phyloP scores from a whole-genome alignment of 2,329 filamentous ascomycete genomes.

The Alternaria incomplexa region DNA sequence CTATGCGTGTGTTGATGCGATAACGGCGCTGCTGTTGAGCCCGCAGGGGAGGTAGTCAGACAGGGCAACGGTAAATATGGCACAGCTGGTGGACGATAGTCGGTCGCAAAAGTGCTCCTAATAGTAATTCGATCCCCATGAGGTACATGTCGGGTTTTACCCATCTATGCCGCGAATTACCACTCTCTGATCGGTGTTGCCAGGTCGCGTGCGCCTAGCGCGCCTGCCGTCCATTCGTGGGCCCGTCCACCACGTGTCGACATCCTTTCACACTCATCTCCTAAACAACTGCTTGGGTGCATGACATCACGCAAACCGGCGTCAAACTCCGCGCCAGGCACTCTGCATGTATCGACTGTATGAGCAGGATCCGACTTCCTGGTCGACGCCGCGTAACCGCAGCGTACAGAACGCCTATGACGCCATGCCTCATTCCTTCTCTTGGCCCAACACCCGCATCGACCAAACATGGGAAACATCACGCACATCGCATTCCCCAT shows the following conservation, averaged over 20 bases:
- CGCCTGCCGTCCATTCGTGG: neutral
- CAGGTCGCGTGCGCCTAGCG: neutral
- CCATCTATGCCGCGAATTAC: neutral
- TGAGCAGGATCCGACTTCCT: neutral
- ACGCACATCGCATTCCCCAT: slow-evolving; percentile 3
- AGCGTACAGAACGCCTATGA: slow-evolving; percentile 20
- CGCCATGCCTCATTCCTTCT: slow-evolving; percentile 26
- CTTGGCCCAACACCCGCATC: slow-evolving; percentile 18
- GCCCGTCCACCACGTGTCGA: neutral
- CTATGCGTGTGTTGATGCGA: slow-evolving; percentile 39
- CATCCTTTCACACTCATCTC: neutral
- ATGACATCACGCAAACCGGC: neutral
- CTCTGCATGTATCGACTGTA: neutral
- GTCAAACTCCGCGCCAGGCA: neutral
- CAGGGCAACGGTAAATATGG: neutral
- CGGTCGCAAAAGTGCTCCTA: neutral
- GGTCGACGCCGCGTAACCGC: neutral
- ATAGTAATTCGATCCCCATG: neutral
- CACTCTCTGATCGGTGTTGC: neutral
- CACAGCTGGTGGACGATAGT: neutral
- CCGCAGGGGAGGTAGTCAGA: slow-evolving; percentile 6
- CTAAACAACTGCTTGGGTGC: neutral
- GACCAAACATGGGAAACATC: slow-evolving; percentile 12
- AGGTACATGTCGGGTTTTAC: neutral
- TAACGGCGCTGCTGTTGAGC: slow-evolving; percentile 28